phyloP scores from a whole-genome alignment of 495 filamentous ascomycete genomes.

The Xylaria palmicola region DNA sequence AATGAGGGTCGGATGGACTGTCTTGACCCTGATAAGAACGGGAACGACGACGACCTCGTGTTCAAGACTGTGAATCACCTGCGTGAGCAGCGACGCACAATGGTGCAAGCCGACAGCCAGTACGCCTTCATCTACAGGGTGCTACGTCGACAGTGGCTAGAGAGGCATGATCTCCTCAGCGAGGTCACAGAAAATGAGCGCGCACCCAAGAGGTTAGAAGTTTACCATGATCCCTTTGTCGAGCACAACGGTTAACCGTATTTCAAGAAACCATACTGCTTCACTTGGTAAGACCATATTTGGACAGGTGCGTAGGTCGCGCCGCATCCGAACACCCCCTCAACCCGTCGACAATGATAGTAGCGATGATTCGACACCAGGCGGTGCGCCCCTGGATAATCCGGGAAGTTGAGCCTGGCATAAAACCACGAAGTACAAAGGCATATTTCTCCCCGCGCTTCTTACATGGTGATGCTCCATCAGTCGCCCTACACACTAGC shows the following conservation, averaged over 20 bases:
- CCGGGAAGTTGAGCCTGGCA: background rate
- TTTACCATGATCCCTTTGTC: slow-evolving; percentile 36
- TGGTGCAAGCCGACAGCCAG: slow-evolving; percentile 91
- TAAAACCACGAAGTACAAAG: background rate
- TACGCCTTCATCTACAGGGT: slow-evolving; percentile 90
- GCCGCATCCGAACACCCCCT: background rate
- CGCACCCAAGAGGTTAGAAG: slow-evolving; percentile 48
- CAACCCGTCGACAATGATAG: slow-evolving; percentile 8
- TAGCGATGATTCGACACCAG: slow-evolving; percentile 16
- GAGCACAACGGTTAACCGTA: slow-evolving; percentile 12
- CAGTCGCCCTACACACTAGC: background rate
- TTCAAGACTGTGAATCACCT: slow-evolving; percentile 78
- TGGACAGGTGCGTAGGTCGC: slow-evolving; percentile 9
- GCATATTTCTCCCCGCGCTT: background rate
- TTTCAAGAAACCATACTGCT: slow-evolving; percentile 10
- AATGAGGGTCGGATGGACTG: slow-evolving; percentile 67
- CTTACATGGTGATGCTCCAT: background rate
- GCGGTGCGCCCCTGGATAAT: slow-evolving; percentile 4
- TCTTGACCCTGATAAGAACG: slow-evolving; percentile 28
- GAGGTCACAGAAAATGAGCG: slow-evolving; percentile 34
- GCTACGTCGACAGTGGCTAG: slow-evolving; percentile 65
- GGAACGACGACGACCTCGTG: slow-evolving; percentile 42
- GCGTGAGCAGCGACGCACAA: slow-evolving; percentile 86
- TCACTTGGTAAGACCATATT: background rate
- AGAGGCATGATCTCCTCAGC: slow-evolving; percentile 47